Evolutionary conservation across 331 rosid species (phyloP), one percentile per base, ranked within the genome.

Genomic region (Prunus yedoensis): DNA sequence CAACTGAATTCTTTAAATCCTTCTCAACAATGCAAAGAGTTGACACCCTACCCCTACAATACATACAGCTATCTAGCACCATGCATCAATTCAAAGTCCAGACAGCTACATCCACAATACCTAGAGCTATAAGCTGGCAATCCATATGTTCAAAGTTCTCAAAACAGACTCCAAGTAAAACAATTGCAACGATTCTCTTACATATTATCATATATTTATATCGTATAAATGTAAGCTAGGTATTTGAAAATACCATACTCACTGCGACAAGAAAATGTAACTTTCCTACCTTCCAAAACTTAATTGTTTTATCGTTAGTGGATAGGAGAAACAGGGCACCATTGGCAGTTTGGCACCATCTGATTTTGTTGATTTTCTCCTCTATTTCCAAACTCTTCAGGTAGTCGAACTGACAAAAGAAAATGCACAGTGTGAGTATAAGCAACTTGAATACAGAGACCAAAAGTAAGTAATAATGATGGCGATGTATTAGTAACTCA

Each of bases 371-470:
- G 82, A 93, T 93, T 87, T 93, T 93, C 88, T 93, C 98, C 85
- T 93, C 98, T 76, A 93, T 93, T 86, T 93, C 97, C 93, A 93
- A 93, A 69, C 98, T 93, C 91, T 93, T 93, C 68, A 93, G 97
- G 83, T 93, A 93, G 80, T 93, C 97, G 59, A 92, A 92, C 97
- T 91, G 96, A 74, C 75, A 86, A 43, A 81, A 56, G 3, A 68
- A 79, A 28, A 61, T 15, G 15, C 74, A 71, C 14, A 41, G 62
- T 62, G 68, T 66, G 50, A 76, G 66, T 51, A 45, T 66, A 71
- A 70, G 61, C 20, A 56, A 70, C 74, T 32, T 62, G 73, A 50
- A 41, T 51, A 49, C n/a, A 45, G 21, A 47, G 52, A 63, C 17
- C 41, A 45, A 9, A 75, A 32, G 21, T 20, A 70, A 18, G 11